A percentile compares a stretch with the other conserved stretches of the same genome.
Conservation (phyloP, 2,329 filamentous ascomycete genomes). For the Venturia nashicola region DNA sequence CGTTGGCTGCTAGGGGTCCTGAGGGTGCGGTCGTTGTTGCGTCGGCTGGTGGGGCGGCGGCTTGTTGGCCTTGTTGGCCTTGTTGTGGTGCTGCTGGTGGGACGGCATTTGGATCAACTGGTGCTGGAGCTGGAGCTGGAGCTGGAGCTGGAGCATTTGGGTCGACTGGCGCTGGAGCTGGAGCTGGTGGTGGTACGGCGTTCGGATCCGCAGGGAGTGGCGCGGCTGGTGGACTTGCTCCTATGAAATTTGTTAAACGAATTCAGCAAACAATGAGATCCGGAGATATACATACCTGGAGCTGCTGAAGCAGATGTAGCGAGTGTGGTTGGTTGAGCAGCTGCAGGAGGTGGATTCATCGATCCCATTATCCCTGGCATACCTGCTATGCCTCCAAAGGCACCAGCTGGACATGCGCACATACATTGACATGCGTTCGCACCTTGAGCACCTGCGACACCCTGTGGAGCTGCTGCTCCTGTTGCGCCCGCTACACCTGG, state of each 20-base stretch:
- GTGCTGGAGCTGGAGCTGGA: background rate
- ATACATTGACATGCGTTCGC: slow-evolving; percentile 8
- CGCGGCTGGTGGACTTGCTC: background rate
- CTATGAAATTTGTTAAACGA: background rate
- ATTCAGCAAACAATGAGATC: too few species aligned
- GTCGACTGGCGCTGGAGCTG: background rate
- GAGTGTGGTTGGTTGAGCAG: background rate
- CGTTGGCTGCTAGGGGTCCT: background rate
- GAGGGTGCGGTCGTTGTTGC: background rate
- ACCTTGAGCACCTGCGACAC: slow-evolving; percentile 6
- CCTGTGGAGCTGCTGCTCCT: slow-evolving; percentile 2
- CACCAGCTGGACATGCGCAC: slow-evolving; percentile 6
- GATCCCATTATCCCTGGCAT: slow-evolving; percentile 5
- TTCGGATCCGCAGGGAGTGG: background rate
- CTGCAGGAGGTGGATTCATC: slow-evolving; percentile 3
- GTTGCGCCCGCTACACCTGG: background rate
- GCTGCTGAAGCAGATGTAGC: background rate
- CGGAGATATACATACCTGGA: background rate
- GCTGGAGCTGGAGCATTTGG: background rate
- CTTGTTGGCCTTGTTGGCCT: background rate
- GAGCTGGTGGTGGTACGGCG: background rate
- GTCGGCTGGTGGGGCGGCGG: background rate
- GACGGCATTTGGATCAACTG: too few species aligned
- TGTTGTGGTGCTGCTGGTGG: background rate
- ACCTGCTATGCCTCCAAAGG: background rate